These are phyloP conservation scores for Thraustochytrium striatum DNA, from an alignment of 352 stramenopile species.

Conservation along the genomic window DNA sequence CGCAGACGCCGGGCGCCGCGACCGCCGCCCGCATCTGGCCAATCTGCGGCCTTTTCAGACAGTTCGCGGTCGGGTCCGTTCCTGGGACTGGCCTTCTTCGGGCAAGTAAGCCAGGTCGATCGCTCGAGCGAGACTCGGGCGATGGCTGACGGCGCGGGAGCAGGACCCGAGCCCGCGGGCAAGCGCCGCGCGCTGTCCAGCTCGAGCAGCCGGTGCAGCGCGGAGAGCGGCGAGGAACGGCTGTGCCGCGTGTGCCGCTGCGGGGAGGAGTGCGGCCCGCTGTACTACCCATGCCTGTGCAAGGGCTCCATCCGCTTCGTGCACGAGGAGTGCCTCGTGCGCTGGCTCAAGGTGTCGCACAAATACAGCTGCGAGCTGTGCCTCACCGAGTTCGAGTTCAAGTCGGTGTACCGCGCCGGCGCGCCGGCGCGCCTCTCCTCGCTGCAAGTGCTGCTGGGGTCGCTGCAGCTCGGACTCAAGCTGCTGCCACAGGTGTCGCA, in stretches of 20 bases:
- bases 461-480: slow-evolving; percentile 65
- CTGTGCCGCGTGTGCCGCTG: slow-evolving; percentile 44
- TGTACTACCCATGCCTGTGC: slow-evolving; percentile 67
- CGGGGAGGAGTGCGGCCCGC: slow-evolving; percentile 34
- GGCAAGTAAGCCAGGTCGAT: too few relatives aligned
- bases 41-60: too few relatives aligned
- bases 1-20: too few relatives aligned
- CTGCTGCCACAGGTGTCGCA: slow-evolving; percentile 74
- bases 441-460: slow-evolving; percentile 69
- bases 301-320: slow-evolving; percentile 81
- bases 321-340: slow-evolving; percentile 82
- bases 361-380: slow-evolving; percentile 85
- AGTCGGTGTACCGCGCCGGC: slow-evolving; percentile 74
- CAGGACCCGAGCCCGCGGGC: too few relatives aligned
- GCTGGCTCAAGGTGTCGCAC: slow-evolving; percentile 81
- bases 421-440: slow-evolving; percentile 71
- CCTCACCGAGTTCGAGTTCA: slow-evolving; percentile 79
- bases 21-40: too few relatives aligned
- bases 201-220: too few relatives aligned
- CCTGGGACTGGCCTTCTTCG: too few relatives aligned
- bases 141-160: too few relatives aligned
- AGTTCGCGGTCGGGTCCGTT: too few relatives aligned
- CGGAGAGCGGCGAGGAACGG: too few relatives aligned
- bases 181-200: too few relatives aligned
- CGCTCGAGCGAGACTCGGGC: too few relatives aligned